A percentile compares a stretch with the other conserved stretches of the same genome.
Conservation (phyloP, 768 basidiomycete genomes). For the Lactarius sanguifluus region DNA sequence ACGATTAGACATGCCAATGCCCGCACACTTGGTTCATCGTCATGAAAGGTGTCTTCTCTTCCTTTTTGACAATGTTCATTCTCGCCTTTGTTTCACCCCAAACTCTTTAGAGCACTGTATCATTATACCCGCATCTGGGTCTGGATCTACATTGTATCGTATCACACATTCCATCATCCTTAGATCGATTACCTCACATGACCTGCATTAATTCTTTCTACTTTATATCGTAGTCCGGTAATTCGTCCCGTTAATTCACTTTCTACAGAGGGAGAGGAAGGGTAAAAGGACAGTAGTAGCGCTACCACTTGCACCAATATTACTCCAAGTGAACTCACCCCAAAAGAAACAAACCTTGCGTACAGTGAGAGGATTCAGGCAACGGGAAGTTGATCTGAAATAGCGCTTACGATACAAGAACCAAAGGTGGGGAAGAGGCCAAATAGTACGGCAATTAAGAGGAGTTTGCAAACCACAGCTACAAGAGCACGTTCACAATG, state of each 20-base stretch:
- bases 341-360: no score
- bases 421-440: no score
- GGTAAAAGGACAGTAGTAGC: no score
- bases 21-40: neutral
- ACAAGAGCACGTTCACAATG: no score
- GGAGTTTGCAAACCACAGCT: no score
- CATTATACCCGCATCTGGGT: neutral
- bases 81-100: neutral
- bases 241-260: neutral
- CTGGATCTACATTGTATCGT: neutral
- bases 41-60: neutral
- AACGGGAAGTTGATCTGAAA: no score
- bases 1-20: slow-evolving; percentile 3
- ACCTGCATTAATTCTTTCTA: neutral
- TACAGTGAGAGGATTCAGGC: no score
- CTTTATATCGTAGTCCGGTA: neutral
- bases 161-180: neutral
- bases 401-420: no score
- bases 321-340: no score
- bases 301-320: no score
- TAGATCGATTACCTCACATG: neutral
- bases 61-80: neutral
- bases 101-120: neutral
- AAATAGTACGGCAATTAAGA: no score
- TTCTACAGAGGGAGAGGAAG: no score